A percentile compares a stretch with the other conserved stretches of the same genome.
Conservation (phyloP, 108 stramenopile genomes). For the Parietichytrium sp. region DNA sequence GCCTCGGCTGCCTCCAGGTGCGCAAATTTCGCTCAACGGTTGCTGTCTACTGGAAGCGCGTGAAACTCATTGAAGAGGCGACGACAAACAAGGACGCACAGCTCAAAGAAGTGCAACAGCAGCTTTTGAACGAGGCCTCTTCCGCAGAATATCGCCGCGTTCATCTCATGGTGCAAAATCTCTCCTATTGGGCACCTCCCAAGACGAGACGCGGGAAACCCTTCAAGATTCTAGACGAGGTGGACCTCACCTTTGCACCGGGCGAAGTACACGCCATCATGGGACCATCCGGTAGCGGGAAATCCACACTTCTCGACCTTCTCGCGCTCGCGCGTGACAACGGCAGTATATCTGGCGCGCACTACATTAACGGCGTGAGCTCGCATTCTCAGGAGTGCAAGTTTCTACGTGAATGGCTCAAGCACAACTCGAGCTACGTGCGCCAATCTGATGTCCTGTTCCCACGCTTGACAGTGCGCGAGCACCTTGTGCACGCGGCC, state of each 20-base stretch:
- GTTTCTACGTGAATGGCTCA: conserved; percentile 24
- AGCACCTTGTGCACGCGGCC: conserved; percentile 25
- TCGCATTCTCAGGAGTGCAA: background rate
- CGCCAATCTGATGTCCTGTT: conserved; percentile 20
- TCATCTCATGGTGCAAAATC: background rate
- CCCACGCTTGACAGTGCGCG: conserved; percentile 17
- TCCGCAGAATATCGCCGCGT: background rate
- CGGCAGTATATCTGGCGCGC: background rate
- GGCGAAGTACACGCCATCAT: background rate
- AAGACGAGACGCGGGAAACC: background rate
- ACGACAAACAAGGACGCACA: background rate
- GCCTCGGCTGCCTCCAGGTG: background rate
- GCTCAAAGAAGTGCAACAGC: conserved; percentile 14
- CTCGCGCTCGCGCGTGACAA: background rate
- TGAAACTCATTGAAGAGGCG: background rate
- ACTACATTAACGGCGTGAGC: background rate
- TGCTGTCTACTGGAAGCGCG: conserved; percentile 4
- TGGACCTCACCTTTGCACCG: background rate
- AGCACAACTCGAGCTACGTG: background rate
- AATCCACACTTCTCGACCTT: conserved; percentile 6
- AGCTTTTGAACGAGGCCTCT: conserved; percentile 25
- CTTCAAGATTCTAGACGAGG: background rate
- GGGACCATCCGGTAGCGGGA: conserved; percentile 26
- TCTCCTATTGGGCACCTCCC: conserved; percentile 2
- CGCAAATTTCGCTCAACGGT: background rate